Evolutionary conservation across 148 eudicot species (phyloP).

Genomic region (Dysphania ambrosioides): DNA sequence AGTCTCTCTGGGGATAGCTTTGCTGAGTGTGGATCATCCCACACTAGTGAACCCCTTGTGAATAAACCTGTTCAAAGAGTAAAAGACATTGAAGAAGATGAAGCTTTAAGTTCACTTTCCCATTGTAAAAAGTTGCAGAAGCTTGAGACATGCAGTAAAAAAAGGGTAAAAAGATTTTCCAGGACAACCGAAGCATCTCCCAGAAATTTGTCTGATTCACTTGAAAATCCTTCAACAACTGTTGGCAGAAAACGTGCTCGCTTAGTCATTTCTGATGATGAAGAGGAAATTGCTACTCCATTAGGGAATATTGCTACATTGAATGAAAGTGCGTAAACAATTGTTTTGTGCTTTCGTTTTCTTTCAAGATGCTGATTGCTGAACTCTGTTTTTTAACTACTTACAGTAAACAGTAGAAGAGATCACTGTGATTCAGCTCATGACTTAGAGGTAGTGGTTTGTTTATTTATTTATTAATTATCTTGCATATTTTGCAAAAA

Average conservation of each 20-base stretch:
- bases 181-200: slow-evolving; percentile 34
- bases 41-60: slow-evolving; percentile 24
- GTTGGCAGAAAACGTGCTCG: slow-evolving; percentile 72
- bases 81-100: slow-evolving; percentile 44
- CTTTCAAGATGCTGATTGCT: slow-evolving; percentile 8
- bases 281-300: slow-evolving; percentile 43
- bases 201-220: slow-evolving; percentile 38
- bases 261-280: slow-evolving; percentile 79
- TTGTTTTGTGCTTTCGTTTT: neutral
- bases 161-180: slow-evolving; percentile 21
- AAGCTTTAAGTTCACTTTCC: slow-evolving; percentile 45
- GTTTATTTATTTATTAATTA: neutral
- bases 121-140: slow-evolving; percentile 29
- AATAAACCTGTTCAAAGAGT: slow-evolving; percentile 27
- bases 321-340: slow-evolving; percentile 54
- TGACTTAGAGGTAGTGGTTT: slow-evolving; percentile 47
- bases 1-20: slow-evolving; percentile 33
- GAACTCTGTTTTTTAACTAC: slow-evolving; percentile 25
- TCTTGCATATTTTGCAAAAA: neutral
- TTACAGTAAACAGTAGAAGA: slow-evolving; percentile 51
- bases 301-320: slow-evolving; percentile 61
- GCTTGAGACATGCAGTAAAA: slow-evolving; percentile 28
- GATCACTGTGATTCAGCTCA: slow-evolving; percentile 25
- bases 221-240: slow-evolving; percentile 44
- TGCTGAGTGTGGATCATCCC: slow-evolving; percentile 40